These are phyloP conservation scores for Microcyclospora pomicola DNA, from an alignment of 2,329 filamentous ascomycete species.

Conservation along the genomic window DNA sequence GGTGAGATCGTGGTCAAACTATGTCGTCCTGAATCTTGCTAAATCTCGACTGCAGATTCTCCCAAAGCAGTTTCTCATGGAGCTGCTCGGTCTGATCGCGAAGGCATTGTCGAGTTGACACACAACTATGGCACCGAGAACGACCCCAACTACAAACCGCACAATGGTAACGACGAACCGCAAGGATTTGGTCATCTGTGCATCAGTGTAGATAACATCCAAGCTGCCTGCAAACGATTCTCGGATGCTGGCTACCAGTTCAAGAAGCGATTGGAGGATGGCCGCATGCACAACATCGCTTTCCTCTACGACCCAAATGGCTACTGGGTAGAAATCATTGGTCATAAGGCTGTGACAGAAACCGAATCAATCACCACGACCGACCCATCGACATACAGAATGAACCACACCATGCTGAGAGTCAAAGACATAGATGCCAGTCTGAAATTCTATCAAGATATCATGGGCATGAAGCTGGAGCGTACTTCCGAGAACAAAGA, in stretches of 20 bases:
- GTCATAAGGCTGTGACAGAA: conserved; percentile 55
- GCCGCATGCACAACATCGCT: conserved; percentile 74
- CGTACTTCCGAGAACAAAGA: conserved; percentile 56
- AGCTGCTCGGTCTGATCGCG: conserved; percentile 61
- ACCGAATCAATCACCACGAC: conserved; percentile 60
- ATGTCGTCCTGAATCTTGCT: not conserved
- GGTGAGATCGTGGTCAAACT: no score
- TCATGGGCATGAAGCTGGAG: conserved; percentile 75
- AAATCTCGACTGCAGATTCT: conserved; percentile 36
- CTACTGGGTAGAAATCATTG: conserved; percentile 62
- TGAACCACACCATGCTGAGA: conserved; percentile 89
- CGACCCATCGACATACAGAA: conserved; percentile 58
- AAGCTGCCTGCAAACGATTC: conserved; percentile 77
- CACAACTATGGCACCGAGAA: conserved; percentile 80
- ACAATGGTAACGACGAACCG: conserved; percentile 85
- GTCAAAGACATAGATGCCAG: conserved; percentile 52
- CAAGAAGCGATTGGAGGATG: conserved; percentile 87
- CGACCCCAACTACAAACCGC: conserved; percentile 64
- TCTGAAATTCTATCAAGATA: conserved; percentile 48
- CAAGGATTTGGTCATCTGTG: conserved; percentile 76
- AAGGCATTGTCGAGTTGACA: conserved; percentile 67
- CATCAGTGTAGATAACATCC: conserved; percentile 54
- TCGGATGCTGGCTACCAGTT: conserved; percentile 86
- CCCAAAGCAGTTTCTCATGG: conserved; percentile 60
- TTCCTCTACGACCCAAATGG: conserved; percentile 53